These are phyloP conservation scores for Nectriaceae sp. DNA, from an alignment of 2,329 filamentous ascomycete genomes.

Conservation along the genomic window DNA sequence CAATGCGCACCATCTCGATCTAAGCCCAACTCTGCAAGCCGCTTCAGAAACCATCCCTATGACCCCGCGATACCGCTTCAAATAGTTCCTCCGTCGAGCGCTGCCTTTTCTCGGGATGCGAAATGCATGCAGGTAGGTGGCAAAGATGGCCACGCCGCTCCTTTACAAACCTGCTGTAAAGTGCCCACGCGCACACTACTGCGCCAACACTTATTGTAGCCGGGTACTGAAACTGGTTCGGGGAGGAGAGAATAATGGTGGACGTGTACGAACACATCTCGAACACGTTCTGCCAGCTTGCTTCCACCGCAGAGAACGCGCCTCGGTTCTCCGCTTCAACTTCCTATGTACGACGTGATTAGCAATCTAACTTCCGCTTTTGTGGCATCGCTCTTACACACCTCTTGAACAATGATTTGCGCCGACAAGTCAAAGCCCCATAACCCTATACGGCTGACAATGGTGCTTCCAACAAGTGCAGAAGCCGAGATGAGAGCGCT, in stretches of 20 bases:
- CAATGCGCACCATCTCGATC: background rate
- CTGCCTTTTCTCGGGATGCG: slow-evolving; percentile 25
- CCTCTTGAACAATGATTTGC: slow-evolving; percentile 64
- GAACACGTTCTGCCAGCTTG: slow-evolving; percentile 68
- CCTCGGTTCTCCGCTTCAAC: slow-evolving; percentile 61
- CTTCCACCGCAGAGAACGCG: slow-evolving; percentile 68
- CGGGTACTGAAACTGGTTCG: slow-evolving; percentile 66
- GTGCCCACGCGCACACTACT: slow-evolving; percentile 36
- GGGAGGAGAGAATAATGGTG: slow-evolving; percentile 65
- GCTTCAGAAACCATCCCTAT: slow-evolving; percentile 21
- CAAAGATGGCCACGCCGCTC: slow-evolving; percentile 35
- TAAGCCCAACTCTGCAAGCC: background rate
- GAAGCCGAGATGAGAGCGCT: slow-evolving; percentile 41
- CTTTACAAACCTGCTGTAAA: slow-evolving; percentile 35
- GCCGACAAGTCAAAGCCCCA: slow-evolving; percentile 63
- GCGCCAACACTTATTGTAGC: slow-evolving; percentile 59
- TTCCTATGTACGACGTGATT: slow-evolving; percentile 40
- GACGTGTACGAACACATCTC: slow-evolving; percentile 67
- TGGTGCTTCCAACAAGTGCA: slow-evolving; percentile 51
- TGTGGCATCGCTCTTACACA: too few species aligned
- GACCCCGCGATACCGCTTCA: slow-evolving; percentile 18
- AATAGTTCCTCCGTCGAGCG: slow-evolving; percentile 22
- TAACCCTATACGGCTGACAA: slow-evolving; percentile 60
- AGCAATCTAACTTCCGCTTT: too few species aligned
- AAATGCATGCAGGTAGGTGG: slow-evolving; percentile 31